These are phyloP conservation scores for Cercophora samala DNA, from an alignment of 495 filamentous ascomycete genomes.

Conservation along the genomic window DNA sequence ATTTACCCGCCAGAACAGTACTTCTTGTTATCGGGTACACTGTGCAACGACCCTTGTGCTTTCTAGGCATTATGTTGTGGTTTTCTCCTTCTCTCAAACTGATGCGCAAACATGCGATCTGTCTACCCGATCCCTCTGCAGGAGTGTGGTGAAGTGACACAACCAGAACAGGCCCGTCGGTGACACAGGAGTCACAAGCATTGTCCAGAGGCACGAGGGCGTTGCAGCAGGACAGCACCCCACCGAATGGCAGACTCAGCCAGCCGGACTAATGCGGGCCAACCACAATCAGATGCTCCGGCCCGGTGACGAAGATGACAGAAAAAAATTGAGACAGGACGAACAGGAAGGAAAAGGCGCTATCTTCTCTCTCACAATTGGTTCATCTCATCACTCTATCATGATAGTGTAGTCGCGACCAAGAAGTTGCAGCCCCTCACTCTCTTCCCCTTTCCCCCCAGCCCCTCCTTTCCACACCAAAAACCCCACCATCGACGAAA, in stretches of 20 bases:
- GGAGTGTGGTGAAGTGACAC: not conserved
- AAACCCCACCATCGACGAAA: not conserved
- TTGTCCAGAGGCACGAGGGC: not conserved
- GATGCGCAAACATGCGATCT: not conserved
- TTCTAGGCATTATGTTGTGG: not conserved
- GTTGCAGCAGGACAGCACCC: not conserved
- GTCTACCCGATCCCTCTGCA: conserved; percentile 4
- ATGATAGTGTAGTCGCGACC: not conserved
- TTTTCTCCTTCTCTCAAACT: not conserved
- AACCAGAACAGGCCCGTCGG: not conserved
- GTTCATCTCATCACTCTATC: not conserved
- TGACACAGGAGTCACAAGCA: conserved; percentile 1
- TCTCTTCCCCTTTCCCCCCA: not conserved
- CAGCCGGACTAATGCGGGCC: not conserved
- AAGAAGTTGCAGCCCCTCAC: not conserved
- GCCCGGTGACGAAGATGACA: not conserved
- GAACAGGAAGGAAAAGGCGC: not conserved
- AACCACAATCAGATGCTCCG: not conserved
- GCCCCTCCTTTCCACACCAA: not conserved
- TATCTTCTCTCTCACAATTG: not conserved
- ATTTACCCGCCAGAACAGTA: not conserved
- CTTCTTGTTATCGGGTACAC: not conserved
- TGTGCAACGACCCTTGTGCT: not conserved
- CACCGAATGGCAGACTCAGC: not conserved
- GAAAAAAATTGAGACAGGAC: not conserved